Evolutionary conservation across 2,329 filamentous ascomycete genomes (phyloP).

Genomic region (Pleochaeta shiraiana): DNA sequence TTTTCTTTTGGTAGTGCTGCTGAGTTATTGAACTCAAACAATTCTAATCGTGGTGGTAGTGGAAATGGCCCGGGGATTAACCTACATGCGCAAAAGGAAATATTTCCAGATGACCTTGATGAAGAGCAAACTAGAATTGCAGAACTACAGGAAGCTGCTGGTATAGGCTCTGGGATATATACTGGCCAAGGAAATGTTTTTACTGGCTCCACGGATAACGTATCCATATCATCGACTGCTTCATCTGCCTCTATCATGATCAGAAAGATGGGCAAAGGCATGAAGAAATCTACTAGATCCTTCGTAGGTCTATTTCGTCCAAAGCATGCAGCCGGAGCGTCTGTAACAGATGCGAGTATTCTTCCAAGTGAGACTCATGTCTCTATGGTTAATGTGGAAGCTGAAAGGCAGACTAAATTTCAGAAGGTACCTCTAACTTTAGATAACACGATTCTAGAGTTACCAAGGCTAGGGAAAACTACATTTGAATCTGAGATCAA

Average conservation of each 20-base stretch:
- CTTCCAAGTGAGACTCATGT: conserved; percentile 63
- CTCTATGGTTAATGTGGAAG: conserved; percentile 90
- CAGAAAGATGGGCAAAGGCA: conserved; percentile 95
- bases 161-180: conserved; percentile 87
- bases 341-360: conserved; percentile 43
- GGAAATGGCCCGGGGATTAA: conserved; percentile 22
- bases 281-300: conserved; percentile 83
- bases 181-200: conserved; percentile 68
- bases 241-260: conserved; percentile 88
- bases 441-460: conserved; percentile 46
- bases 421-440: conserved; percentile 15
- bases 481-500: background rate
- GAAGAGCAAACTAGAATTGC: conserved; percentile 84
- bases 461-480: conserved; percentile 47
- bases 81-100: conserved; percentile 39
- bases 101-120: conserved; percentile 40
- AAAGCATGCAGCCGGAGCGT: conserved; percentile 69
- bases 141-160: conserved; percentile 74
- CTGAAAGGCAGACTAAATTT: conserved; percentile 44
- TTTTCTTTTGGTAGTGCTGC: conserved; percentile 95
- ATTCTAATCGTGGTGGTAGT: conserved; percentile 37
- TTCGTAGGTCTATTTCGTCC: conserved; percentile 88
- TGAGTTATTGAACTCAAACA: conserved; percentile 59
- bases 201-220: conserved; percentile 77
- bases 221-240: conserved; percentile 77